A percentile compares a stretch with the other conserved stretches of the same genome.
Conservation (phyloP, 768 basidiomycete genomes). For the Collybia nuda region DNA sequence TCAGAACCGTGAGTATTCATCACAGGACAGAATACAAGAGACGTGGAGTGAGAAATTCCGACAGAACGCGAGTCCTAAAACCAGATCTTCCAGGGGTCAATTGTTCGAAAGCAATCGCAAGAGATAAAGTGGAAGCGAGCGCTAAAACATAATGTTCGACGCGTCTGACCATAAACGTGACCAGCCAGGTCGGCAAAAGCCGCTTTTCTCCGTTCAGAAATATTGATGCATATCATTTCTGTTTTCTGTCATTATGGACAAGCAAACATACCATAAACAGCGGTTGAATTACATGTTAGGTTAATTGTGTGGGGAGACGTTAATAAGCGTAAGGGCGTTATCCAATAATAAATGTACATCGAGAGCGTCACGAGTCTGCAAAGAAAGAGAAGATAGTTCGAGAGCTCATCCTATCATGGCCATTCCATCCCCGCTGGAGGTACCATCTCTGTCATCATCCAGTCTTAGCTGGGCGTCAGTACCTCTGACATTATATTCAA, state of each 20-base stretch:
- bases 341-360: conserved; percentile 3
- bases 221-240: too few species aligned
- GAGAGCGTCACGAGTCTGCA: too few species aligned
- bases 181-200: too few species aligned
- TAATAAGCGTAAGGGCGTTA: not conserved
- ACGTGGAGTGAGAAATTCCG: not conserved
- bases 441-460: conserved; percentile 70
- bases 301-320: not conserved
- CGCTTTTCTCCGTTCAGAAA: too few species aligned
- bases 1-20: conserved; percentile 5
- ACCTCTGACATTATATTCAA: conserved; percentile 5
- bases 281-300: not conserved
- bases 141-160: too few species aligned
- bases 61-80: too few species aligned
- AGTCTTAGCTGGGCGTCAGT: conserved; percentile 37
- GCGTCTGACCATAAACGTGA: too few species aligned
- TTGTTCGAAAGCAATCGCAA: too few species aligned
- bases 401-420: conserved; percentile 23
- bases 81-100: too few species aligned
- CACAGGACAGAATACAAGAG: not conserved
- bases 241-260: too few species aligned
- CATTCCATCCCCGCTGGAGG: conserved; percentile 59
- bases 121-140: too few species aligned
- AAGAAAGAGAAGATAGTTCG: too few species aligned
- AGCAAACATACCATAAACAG: not conserved